Conservation (phyloP, 768 basidiomycete species). For the Kondoa subrosea region DNA sequence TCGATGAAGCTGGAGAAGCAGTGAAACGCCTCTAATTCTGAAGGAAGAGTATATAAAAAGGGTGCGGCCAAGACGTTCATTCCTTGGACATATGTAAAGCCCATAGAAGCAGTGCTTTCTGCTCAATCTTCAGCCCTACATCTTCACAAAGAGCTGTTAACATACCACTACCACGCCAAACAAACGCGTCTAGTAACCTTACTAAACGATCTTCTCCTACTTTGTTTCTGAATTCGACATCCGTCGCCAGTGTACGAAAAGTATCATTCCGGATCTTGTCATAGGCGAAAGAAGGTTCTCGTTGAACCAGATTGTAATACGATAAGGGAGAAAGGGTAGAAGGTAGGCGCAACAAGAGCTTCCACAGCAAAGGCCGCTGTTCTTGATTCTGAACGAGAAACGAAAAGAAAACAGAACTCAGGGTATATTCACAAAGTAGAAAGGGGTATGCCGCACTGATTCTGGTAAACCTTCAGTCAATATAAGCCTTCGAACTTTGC, state of each 20-base stretch:
- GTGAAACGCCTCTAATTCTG: constrained; percentile 93
- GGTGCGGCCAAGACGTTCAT: constrained; percentile 99
- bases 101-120: constrained; percentile 36
- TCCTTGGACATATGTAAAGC: constrained; percentile 93
- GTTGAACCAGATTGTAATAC: constrained; percentile 59
- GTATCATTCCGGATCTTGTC: constrained; percentile 24
- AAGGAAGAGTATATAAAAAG: constrained; percentile 92
- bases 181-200: constrained; percentile 89
- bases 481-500: background rate
- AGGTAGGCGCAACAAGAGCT: constrained; percentile 7
- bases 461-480: constrained; percentile 1
- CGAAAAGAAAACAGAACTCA: background rate
- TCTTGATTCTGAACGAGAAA: background rate
- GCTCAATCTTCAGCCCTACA: background rate
- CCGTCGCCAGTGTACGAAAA: constrained; percentile 88
- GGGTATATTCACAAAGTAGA: background rate
- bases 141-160: background rate
- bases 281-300: constrained; percentile 36
- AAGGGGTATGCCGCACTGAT: background rate
- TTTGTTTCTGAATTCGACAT: constrained; percentile 90
- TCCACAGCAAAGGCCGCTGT: background rate
- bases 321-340: constrained; percentile 18
- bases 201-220: constrained; percentile 95
- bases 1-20: constrained; percentile 95
- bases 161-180: constrained; percentile 69